Evolutionary conservation across 2,329 filamentous ascomycete species (phyloP), one percentile per base, ranked within the genome.

Genomic region (Trichophyton rubrum): DNA sequence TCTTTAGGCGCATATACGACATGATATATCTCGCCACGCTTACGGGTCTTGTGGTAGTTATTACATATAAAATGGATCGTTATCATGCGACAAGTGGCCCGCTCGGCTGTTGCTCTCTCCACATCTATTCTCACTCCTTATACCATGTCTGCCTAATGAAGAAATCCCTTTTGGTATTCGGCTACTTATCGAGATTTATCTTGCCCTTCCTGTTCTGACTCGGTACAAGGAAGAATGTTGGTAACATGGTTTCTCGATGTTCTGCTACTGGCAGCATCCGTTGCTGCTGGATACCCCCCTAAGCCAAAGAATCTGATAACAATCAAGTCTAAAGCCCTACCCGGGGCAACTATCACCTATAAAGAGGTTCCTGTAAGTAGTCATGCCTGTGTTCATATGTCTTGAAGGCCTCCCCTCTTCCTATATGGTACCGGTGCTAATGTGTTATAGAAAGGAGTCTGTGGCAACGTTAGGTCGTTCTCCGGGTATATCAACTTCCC

Each of bases 401-500:
- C 13, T 3, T n/a, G 1, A 20, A n/a, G 7, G 2, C 24, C 5
- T 33, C 24, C 33, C 4, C 8, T 24, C 51, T 15, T 20, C 15
- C 8, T 35, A 5, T 33, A 33, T 55, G 3, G 8, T 8, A 4
- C 15, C 2, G 3, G n/a, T 5, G 8, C 22, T 41, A 43, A 58
- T n/a, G 4, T 8, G 3, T 33, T 43, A 15, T 41, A 49, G 41
- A 38, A 35, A 41, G 41, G 27, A 33, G 20, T 41, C 43, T 41
- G 43, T 33, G 57, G 41, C 38, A 35, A 59, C 49, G 57, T n/a
- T 15, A 59, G 13, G 43, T 59, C 57, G 13, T 59, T 51, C 43
- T 41, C 57, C 3, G 57, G 57, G 9, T 59, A 59, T 24, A 30
- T 59, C 40, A 47, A 51, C 40, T 59, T 59, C 43, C 57, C 41